Percentiles rank a stretch among this genome's conserved stretches.
Conservation (phyloP, 2,329 filamentous ascomycete genomes). For the Pseudocercospora crystallina region DNA sequence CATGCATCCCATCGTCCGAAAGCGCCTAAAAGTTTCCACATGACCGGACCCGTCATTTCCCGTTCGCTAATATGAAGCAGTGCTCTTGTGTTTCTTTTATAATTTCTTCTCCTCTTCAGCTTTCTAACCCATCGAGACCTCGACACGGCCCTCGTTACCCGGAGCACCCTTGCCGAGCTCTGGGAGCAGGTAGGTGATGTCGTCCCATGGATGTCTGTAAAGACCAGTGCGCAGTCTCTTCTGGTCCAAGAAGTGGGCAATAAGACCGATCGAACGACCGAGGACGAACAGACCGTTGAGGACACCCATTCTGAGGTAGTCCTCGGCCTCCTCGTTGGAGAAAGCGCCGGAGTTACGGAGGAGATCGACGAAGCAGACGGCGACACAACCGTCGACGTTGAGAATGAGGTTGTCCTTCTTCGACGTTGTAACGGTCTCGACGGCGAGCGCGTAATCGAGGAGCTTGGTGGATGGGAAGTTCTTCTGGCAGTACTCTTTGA, state of each 20-base stretch:
- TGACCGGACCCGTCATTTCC: too few relatives aligned
- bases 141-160: slow-evolving; percentile 81
- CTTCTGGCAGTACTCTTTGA: slow-evolving; percentile 97
- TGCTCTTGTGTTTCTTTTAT: too few relatives aligned
- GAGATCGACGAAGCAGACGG: slow-evolving; percentile 97
- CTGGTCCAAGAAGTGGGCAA: slow-evolving; percentile 99
- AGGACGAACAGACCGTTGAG: slow-evolving; percentile 99
- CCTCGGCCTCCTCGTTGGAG: slow-evolving; percentile 92
- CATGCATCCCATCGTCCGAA: too few relatives aligned
- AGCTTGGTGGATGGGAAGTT: slow-evolving; percentile 98
- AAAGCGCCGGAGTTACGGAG: slow-evolving; percentile 98
- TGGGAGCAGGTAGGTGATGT: slow-evolving; percentile 92
- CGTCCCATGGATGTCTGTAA: slow-evolving; percentile 97
- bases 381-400: slow-evolving; percentile 97
- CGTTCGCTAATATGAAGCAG: too few relatives aligned
- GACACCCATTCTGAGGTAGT: slow-evolving; percentile 98
- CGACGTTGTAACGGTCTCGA: slow-evolving; percentile 96
- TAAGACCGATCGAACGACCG: slow-evolving; percentile 94
- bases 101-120: too few relatives aligned
- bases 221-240: slow-evolving; percentile 98
- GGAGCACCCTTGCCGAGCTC: slow-evolving; percentile 69
- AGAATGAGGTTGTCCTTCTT: slow-evolving; percentile 99
- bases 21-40: too few relatives aligned
- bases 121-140: slow-evolving; percentile 55
- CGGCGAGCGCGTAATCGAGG: slow-evolving; percentile 96